Percentiles rank a stretch among this genome's conserved stretches.
Evolutionary conservation across 2,329 filamentous ascomycete species (phyloP).

Genomic region (Hortaea werneckii): DNA sequence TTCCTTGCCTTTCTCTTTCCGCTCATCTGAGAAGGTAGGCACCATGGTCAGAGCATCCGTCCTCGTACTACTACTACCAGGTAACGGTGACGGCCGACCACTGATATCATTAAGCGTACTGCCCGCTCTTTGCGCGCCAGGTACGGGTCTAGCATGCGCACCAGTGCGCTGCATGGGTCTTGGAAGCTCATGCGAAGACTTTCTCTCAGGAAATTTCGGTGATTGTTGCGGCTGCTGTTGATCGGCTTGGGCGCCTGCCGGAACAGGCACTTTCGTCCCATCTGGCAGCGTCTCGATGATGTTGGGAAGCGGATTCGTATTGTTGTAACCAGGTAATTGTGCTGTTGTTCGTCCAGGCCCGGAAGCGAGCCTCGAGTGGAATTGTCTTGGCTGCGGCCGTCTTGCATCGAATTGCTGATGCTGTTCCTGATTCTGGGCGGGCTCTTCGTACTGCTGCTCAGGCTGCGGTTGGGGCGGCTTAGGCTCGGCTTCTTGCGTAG

Average conservation of each 20-base stretch:
- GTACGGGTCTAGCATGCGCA: slow-evolving; percentile 24
- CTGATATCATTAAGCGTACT: slow-evolving; percentile 54
- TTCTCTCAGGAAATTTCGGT: slow-evolving; percentile 37
- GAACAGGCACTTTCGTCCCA: slow-evolving; percentile 22
- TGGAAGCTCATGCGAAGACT: slow-evolving; percentile 31
- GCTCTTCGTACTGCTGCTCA: slow-evolving; percentile 4
- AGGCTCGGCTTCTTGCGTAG: neutral
- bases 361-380: slow-evolving; percentile 47
- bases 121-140: slow-evolving; percentile 20
- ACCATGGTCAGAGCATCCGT: slow-evolving; percentile 75
- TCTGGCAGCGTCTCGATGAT: slow-evolving; percentile 51
- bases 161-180: slow-evolving; percentile 24
- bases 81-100: slow-evolving; percentile 56
- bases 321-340: slow-evolving; percentile 38
- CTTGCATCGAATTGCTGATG: slow-evolving; percentile 8
- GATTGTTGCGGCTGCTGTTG: slow-evolving; percentile 9
- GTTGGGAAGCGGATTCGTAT: slow-evolving; percentile 40
- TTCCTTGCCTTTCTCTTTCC: slow-evolving; percentile 59
- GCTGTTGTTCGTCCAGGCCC: slow-evolving; percentile 46
- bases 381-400: slow-evolving; percentile 35
- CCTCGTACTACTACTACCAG: slow-evolving; percentile 54
- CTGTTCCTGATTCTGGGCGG: slow-evolving; percentile 11
- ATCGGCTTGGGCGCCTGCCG: slow-evolving; percentile 8
- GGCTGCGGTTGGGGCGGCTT: neutral
- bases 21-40: slow-evolving; percentile 55